Evolutionary conservation across 371 early-diverging fungal species (phyloP).

Genomic region (Saksenaea vasiformis): DNA sequence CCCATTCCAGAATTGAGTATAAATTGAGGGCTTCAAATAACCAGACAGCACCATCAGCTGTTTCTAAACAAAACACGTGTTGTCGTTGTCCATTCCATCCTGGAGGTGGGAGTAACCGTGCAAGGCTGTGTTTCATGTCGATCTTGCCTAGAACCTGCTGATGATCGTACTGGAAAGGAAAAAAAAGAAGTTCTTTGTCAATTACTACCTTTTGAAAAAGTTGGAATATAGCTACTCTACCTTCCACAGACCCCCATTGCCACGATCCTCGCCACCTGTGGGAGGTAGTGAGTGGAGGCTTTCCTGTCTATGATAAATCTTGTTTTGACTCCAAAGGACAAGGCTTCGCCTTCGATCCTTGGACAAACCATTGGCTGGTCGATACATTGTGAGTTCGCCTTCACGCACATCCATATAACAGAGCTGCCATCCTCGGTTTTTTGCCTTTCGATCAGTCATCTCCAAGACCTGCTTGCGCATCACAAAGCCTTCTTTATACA

Average conservation of each 20-base stretch:
- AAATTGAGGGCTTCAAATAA: slow-evolving; percentile 26
- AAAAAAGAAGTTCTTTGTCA: neutral
- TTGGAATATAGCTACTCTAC: neutral
- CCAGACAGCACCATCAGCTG: slow-evolving; percentile 35
- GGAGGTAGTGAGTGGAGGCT: neutral
- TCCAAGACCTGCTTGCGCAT: slow-evolving; percentile 41
- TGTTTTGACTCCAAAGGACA: slow-evolving; percentile 5
- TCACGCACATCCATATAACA: slow-evolving; percentile 26
- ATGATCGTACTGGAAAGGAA: neutral
- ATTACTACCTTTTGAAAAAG: neutral
- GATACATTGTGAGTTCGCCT: slow-evolving; percentile 28
- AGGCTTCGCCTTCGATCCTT: slow-evolving; percentile 5
- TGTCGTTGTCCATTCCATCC: slow-evolving; percentile 26
- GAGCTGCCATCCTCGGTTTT: slow-evolving; percentile 32
- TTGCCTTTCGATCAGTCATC: slow-evolving; percentile 21
- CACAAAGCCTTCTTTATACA: slow-evolving; percentile 23
- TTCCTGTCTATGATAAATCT: neutral
- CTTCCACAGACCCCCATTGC: neutral
- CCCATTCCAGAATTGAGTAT: slow-evolving; percentile 30
- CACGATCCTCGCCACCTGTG: neutral
- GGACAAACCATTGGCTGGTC: slow-evolving; percentile 2
- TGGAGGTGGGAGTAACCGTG: slow-evolving; percentile 23
- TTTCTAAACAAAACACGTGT: slow-evolving; percentile 33
- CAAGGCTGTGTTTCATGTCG: slow-evolving; percentile 16
- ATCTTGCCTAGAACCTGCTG: neutral